Evolutionary conservation across 805 yeast genomes (phyloP).

Genomic region (Hanseniaspora valbyensis): DNA sequence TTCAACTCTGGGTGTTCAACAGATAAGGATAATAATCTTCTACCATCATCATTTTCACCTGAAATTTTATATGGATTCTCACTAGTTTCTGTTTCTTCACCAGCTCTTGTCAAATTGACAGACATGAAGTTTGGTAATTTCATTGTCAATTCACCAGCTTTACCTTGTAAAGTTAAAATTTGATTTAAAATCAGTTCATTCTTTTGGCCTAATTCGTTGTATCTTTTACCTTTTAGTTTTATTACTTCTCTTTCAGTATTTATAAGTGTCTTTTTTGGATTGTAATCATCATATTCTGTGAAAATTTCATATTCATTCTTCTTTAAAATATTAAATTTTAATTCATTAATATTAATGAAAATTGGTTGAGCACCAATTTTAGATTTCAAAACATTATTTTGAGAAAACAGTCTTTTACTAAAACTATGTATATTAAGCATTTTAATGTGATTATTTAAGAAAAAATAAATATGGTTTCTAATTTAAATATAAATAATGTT

Average conservation of each 20-base stretch:
- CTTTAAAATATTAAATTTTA: not conserved
- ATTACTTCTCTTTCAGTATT: conserved; percentile 12
- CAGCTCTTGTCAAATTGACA: conserved; percentile 26
- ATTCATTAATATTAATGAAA: conserved; percentile 8
- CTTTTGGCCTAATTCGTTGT: conserved; percentile 55
- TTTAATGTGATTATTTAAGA: not conserved
- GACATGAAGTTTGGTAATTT: conserved; percentile 64
- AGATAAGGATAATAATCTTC: conserved; percentile 38
- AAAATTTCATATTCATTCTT: conserved; percentile 9
- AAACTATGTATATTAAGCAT: not conserved
- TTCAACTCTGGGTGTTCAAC: conserved; percentile 49
- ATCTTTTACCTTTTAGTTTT: conserved; percentile 41
- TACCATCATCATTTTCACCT: conserved; percentile 17
- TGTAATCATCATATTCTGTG: conserved; percentile 12
- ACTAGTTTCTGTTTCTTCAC: not conserved
- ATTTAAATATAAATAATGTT: too few species aligned
- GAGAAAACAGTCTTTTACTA: conserved; percentile 1
- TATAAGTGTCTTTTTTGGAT: not conserved
- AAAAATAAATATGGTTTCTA: too few species aligned
- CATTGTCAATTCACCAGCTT: conserved; percentile 56
- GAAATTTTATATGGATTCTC: not conserved
- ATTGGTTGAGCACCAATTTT: not conserved
- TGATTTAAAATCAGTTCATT: conserved; percentile 46
- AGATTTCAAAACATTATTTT: not conserved
- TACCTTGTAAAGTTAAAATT: conserved; percentile 57